Conservation (phyloP, 176 grass and related monocot genomes). For the Themeda triandra region DNA sequence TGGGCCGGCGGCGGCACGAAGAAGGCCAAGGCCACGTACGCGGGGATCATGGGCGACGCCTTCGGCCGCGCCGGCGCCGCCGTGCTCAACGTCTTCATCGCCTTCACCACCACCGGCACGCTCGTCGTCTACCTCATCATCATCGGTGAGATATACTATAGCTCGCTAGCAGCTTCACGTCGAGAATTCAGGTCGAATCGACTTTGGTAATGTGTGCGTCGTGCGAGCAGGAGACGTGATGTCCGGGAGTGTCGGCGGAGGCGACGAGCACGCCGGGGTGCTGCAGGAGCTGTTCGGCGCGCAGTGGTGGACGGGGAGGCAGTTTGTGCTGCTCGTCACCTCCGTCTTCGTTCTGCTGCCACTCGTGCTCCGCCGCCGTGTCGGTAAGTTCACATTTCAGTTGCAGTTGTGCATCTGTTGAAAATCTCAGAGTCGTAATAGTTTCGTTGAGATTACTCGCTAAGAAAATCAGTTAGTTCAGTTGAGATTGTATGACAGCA, state of each 20-base stretch:
- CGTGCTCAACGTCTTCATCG: slow-evolving; percentile 55
- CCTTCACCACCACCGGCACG: slow-evolving; percentile 59
- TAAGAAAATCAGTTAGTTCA: neutral
- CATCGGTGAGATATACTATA: slow-evolving; percentile 48
- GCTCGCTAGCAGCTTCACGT: neutral
- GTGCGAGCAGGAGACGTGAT: slow-evolving; percentile 67
- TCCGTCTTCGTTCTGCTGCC: slow-evolving; percentile 60
- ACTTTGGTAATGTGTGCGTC: neutral
- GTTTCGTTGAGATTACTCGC: neutral
- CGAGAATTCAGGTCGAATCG: neutral
- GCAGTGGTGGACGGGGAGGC: slow-evolving; percentile 75
- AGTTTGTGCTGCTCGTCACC: slow-evolving; percentile 52
- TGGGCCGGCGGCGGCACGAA: slow-evolving; percentile 7
- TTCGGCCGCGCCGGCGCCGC: slow-evolving; percentile 62
- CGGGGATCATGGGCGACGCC: slow-evolving; percentile 64
- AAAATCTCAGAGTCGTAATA: neutral
- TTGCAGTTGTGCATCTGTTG: neutral
- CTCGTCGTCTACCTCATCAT: slow-evolving; percentile 93
- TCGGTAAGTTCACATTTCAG: slow-evolving; percentile 47
- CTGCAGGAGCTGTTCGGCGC: slow-evolving; percentile 70
- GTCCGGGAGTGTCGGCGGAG: slow-evolving; percentile 53
- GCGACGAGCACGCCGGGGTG: slow-evolving; percentile 59
- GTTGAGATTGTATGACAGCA: neutral
- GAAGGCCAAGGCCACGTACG: slow-evolving; percentile 36
- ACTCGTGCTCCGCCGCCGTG: slow-evolving; percentile 68